A percentile compares a stretch with the other conserved stretches of the same genome.
Evolutionary conservation across 208 protist genomes (phyloP).

Genomic region (Acanthamoeba healyi): DNA sequence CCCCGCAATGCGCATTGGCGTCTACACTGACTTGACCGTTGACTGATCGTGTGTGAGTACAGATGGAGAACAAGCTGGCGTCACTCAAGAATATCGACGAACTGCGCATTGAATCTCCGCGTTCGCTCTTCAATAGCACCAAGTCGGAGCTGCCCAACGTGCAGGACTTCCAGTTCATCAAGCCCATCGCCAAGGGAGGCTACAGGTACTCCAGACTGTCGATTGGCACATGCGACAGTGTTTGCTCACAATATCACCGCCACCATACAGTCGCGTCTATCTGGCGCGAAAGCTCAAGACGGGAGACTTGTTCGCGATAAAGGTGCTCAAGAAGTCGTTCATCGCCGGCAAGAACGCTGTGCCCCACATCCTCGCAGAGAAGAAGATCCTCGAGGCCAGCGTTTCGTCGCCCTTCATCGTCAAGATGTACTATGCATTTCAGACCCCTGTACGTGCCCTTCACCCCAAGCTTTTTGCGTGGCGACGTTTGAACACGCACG

Average conservation of each 20-base stretch:
- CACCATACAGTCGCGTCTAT: constrained; percentile 72
- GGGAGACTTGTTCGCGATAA: constrained; percentile 90
- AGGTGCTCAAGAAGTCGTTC: constrained; percentile 88
- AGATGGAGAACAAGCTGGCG: constrained; percentile 33
- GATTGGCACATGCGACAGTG: too few species aligned
- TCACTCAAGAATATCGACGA: constrained; percentile 49
- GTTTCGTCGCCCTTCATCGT: constrained; percentile 89
- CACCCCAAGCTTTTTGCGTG: background rate
- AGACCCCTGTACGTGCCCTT: constrained; percentile 69
- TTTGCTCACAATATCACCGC: background rate
- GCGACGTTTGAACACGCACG: background rate
- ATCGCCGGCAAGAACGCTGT: constrained; percentile 90
- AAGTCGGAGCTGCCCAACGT: constrained; percentile 60
- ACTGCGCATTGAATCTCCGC: constrained; percentile 20
- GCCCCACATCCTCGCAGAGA: constrained; percentile 86
- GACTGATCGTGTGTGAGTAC: background rate
- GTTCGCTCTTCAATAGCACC: constrained; percentile 50
- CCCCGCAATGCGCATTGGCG: too few species aligned
- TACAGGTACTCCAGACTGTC: constrained; percentile 66
- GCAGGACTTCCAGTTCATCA: constrained; percentile 90
- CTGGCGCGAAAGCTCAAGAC: constrained; percentile 86
- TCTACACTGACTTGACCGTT: background rate
- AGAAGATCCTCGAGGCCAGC: constrained; percentile 85
- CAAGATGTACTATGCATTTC: constrained; percentile 91
- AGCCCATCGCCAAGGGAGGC: constrained; percentile 85